Base-by-base conservation (phyloP, 768 basidiomycete genomes). In the Collybiopsis luxurians region DNA sequence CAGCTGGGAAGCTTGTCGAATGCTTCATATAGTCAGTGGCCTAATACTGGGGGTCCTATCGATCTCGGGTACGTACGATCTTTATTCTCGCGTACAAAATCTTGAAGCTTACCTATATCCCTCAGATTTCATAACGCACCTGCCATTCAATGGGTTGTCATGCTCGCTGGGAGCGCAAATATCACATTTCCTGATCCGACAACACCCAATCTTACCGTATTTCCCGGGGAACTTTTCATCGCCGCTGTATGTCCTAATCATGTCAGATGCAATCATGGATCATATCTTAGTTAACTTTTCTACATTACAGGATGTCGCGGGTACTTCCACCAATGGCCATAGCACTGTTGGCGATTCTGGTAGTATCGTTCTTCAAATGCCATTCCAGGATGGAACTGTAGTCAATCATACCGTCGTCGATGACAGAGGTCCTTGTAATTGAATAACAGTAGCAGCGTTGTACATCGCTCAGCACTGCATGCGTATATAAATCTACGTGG, bases 321-420 rank as follows among this genome's bases (percentile, higher is more conserved):
- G 46, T 10, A 47, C 46, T 12, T 47, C 46, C n/a, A n/a, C 23
- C 5, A 10, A 23, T 47, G 46, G 46, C 11, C 46, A 47, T 30
- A 7, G 46, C 23, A 47, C 24, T 7, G 23, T 47, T 30, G 23
- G 46, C 24, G 46, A 30, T 26, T 26, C 24, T 30, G 46, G 46
- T 47, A 26, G 24, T 47, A 27, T 30, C 15, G 46, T 47, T 30
- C 46, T 47, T 26, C 46, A 47, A 21, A 47, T 47, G 46, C 46
- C 46, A 47, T 47, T 47, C 56, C 58, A 60, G 31, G 54, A 60
- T 30, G 63, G 63, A 50, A 56, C 58, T 40, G 50, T 56, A 21
- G 54, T 61, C 42, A 60, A 60, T 54, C 63, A 64, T 52, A 61
- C 59, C 11, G 59, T 64, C 53, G 36, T 64, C n/a, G n/a, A n/a